Evolutionary conservation across 768 basidiomycete species (phyloP), one percentile per base, ranked within the genome.

Genomic region (Lactifluus pinguis): DNA sequence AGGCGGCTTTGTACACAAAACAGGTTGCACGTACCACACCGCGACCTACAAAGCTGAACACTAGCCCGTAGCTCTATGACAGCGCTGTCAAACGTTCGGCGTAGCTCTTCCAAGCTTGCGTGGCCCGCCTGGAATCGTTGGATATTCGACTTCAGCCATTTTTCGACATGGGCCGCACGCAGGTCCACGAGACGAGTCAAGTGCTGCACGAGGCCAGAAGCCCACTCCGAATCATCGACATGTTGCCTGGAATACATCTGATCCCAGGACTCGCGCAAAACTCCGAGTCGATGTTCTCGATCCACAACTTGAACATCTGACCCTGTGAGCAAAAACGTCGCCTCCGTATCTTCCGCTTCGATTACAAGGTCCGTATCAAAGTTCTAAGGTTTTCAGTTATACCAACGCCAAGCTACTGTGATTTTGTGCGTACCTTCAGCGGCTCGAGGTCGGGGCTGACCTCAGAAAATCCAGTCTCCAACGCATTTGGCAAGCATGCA

Each of bases 121-220:
- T 81, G 72, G 21, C 69, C 71, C 0, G 58, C 61, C 38, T 76
- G 73, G 70, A 85, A 85, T 1, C 82, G 73, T 4, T 72, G 58
- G 4, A 78, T 65, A 55, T 85, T 85, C 8, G 73, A 69, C 4
- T 71, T 68, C 13, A 86, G 70, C 85, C 84, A 85, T 58, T 72
- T 70, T 0, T 69, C 69, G 17, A 85, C 81, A 54, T 79, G 79
- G 2, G 72, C 67, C 15, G 81, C 68, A 21, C 84, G 76, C 55
- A 72, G 52, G 36, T 79, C 72, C 17, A 74, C 77, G 6, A 81
- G 65, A 1, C 55, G 60, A 9, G 73, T 70, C 2, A 85, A 72
- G 62, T 80, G 72, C 2, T 57, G 39, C 0, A 72, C 71, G 6
- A 85, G 71, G 4, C 69, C 69, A 0, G 66, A 59, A 4, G 73